phyloP scores from a whole-genome alignment of 1,284 basidiomycete species.

The Cryptococcus neoformans region DNA sequence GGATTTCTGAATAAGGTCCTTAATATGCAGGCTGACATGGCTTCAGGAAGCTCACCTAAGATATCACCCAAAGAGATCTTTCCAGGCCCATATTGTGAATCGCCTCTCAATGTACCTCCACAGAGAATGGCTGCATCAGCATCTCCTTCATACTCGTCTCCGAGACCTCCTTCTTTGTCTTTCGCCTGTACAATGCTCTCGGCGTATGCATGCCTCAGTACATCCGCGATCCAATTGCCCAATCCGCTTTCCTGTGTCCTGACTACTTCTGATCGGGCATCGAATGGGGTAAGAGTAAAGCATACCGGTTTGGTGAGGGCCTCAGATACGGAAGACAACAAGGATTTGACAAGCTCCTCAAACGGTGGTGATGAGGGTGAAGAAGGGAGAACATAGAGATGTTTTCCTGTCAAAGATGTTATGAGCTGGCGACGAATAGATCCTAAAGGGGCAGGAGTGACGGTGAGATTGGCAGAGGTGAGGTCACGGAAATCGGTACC shows the following conservation, averaged over 20 bases:
- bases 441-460: constrained; percentile 59
- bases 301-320: constrained; percentile 72
- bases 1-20: constrained; percentile 58
- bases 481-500: constrained; percentile 89
- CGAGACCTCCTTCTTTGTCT: constrained; percentile 36
- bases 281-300: constrained; percentile 64
- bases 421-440: constrained; percentile 68
- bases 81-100: constrained; percentile 79
- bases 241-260: constrained; percentile 66
- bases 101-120: constrained; percentile 83
- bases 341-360: constrained; percentile 59
- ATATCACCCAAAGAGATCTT: constrained; percentile 72
- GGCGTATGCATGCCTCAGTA: constrained; percentile 80
- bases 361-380: constrained; percentile 62
- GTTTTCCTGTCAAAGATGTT: constrained; percentile 62
- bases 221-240: constrained; percentile 85
- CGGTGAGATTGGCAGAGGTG: constrained; percentile 65
- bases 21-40: constrained; percentile 1
- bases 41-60: constrained; percentile 23
- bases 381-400: constrained; percentile 61
- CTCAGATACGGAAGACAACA: constrained; percentile 68
- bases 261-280: constrained; percentile 71
- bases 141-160: constrained; percentile 52
- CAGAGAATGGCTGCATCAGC: constrained; percentile 77
- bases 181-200: constrained; percentile 57